phyloP scores from a whole-genome alignment of 78 protist species.

The Dictyostelium purpureum region DNA sequence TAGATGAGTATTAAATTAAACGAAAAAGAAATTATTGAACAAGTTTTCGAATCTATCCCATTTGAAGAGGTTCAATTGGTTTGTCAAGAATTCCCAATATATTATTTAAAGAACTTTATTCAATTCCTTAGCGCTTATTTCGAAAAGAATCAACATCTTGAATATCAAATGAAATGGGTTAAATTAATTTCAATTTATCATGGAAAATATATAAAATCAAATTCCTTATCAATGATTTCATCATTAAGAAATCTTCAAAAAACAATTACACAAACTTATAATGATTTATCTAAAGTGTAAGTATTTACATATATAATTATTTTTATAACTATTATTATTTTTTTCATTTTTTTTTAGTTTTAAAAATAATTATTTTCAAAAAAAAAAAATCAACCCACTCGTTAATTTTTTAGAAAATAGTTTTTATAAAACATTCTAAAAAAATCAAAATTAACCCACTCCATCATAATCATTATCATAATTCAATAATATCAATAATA shows the following conservation, averaged over 20 bases:
- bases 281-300: conserved; percentile 71
- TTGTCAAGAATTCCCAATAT: conserved; percentile 63
- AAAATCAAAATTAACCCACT: no score
- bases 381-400: background rate
- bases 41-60: conserved; percentile 79
- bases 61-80: conserved; percentile 43
- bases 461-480: no score
- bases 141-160: conserved; percentile 75
- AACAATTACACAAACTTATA: conserved; percentile 36
- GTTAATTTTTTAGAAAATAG: background rate
- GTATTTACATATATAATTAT: background rate
- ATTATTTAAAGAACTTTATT: conserved; percentile 76
- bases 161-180: conserved; percentile 86
- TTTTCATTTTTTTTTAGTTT: background rate
- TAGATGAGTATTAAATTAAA: conserved; percentile 90
- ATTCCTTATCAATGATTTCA: conserved; percentile 28
- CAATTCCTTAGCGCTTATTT: conserved; percentile 61
- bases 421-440: background rate
- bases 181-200: conserved; percentile 58
- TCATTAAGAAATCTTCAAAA: conserved; percentile 79
- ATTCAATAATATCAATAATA: no score
- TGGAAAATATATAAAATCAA: conserved; percentile 72
- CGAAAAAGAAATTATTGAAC: conserved; percentile 70
- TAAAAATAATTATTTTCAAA: background rate
- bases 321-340: background rate